These are phyloP conservation scores for Kalmanozyma brasiliensis DNA, from an alignment of 1,284 basidiomycete genomes.

Conservation along the genomic window DNA sequence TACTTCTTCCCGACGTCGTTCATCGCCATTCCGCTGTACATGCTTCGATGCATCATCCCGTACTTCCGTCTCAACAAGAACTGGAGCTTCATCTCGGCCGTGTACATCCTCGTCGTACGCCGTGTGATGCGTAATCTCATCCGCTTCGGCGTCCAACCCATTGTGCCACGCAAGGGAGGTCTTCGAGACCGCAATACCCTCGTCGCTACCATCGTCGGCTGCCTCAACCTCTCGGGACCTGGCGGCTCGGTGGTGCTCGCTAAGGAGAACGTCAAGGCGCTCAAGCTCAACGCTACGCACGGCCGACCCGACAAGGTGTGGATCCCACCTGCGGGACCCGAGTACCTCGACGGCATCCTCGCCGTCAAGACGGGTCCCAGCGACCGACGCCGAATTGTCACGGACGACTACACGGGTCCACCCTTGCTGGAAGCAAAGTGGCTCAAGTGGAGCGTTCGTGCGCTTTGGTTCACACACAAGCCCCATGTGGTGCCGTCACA, in stretches of 20 bases:
- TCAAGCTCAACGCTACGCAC: slow-evolving; percentile 43
- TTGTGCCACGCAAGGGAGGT: slow-evolving; percentile 58
- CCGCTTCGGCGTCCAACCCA: slow-evolving; percentile 58
- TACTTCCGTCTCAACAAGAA: slow-evolving; percentile 42
- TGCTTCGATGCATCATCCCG: slow-evolving; percentile 52
- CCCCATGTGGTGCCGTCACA: slow-evolving; percentile 38
- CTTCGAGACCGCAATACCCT: slow-evolving; percentile 54
- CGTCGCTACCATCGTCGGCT: slow-evolving; percentile 45
- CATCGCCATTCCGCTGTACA: slow-evolving; percentile 46
- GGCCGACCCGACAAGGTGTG: slow-evolving; percentile 58
- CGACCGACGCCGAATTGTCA: slow-evolving; percentile 37
- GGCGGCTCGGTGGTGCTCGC: slow-evolving; percentile 56
- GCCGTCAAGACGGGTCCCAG: slow-evolving; percentile 48
- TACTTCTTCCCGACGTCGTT: slow-evolving; percentile 57
- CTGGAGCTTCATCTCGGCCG: slow-evolving; percentile 52
- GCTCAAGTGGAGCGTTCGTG: slow-evolving; percentile 59
- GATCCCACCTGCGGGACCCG: slow-evolving; percentile 60
- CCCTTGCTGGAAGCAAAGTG: slow-evolving; percentile 60
- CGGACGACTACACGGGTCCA: slow-evolving; percentile 55
- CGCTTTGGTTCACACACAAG: slow-evolving; percentile 63
- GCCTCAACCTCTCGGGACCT: slow-evolving; percentile 57
- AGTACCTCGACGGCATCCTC: slow-evolving; percentile 59
- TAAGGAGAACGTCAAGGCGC: slow-evolving; percentile 46
- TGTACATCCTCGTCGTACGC: slow-evolving; percentile 52
- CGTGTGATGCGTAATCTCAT: slow-evolving; percentile 54